Base-by-base conservation (phyloP, 768 basidiomycete genomes). In the Kwoniella mangroviensis region DNA sequence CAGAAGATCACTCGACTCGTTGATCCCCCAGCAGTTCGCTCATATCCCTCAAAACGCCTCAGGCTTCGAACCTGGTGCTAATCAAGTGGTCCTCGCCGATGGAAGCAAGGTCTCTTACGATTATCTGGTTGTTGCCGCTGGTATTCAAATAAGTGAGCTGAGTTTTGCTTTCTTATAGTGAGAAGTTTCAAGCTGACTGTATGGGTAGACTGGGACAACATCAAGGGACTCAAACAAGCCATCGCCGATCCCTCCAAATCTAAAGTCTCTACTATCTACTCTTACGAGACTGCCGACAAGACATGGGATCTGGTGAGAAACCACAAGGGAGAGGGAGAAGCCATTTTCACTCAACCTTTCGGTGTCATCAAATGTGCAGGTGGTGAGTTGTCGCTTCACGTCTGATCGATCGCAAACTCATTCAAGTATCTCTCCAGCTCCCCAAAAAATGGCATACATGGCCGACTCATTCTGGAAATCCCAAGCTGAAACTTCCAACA, bases 311-410 rank as follows among this genome's bases (percentile, higher is more conserved):
- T 94, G 75, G 90, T 98, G 55, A 88, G 93, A 68, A 86, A 86
- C 13, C 86, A 94, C 67, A 87, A 90, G 43, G 94, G 95, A 13
- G 88, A 90, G 63, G 76, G 79, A n/a, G 73, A 77, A 56, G 94
- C 94, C 4, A 87, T 98, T 75, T 99, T 98, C 85, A 98, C 95
- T 0, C 96, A 98, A 77, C 96, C 95, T 43, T 88, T 91, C 15
- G 94, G 95, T 17, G 84, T 93, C 26, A 88, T 99, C 80, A 99
- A 99, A 83, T 98, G 95, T 81, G 91, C 94, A 10, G 85, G 85
- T 34, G 84, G 79, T 80, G 60, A 71, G 76, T 71, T 22, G 13
- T 28, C 15, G 21, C 22, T 7, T 28, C 42, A 15, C 22, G 9
- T 55, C 51, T 26, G n/a, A n/a, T 13, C 9, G 26, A 17, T 59